These are phyloP conservation scores for Boletus eberwhitei DNA, from an alignment of 768 basidiomycete genomes.

Conservation along the genomic window DNA sequence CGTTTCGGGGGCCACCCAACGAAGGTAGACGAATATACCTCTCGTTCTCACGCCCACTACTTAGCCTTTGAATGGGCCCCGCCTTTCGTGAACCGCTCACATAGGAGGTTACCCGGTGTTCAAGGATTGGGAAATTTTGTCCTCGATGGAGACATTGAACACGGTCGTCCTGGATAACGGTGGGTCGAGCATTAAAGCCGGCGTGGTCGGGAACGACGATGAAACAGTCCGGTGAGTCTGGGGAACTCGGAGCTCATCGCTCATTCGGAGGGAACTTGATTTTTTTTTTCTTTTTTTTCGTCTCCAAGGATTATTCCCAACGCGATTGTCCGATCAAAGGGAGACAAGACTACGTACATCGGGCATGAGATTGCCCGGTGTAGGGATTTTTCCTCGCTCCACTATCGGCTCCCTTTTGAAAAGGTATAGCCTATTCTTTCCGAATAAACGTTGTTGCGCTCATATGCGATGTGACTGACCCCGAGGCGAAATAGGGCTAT, in stretches of 20 bases:
- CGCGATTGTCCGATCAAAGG: conserved; percentile 80
- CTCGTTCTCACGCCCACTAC: conserved; percentile 8
- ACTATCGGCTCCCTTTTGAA: conserved; percentile 84
- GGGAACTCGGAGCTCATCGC: neutral
- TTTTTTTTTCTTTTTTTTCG: neutral
- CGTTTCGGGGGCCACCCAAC: neutral
- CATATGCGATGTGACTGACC: conserved; percentile 3
- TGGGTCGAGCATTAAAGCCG: conserved; percentile 76
- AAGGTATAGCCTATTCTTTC: conserved; percentile 47
- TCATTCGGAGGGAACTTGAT: neutral
- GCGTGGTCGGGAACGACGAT: conserved; percentile 39
- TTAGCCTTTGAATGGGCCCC: neutral
- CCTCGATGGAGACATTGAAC: conserved; percentile 16
- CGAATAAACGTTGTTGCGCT: neutral
- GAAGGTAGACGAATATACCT: neutral
- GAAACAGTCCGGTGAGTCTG: conserved; percentile 27
- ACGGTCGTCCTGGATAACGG: conserved; percentile 86
- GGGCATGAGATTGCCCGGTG: conserved; percentile 82
- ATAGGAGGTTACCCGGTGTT: neutral
- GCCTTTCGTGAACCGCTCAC: neutral
- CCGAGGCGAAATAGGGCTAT: conserved; percentile 62
- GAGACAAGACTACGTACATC: conserved; percentile 77
- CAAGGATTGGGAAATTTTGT: neutral
- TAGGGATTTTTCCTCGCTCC: conserved; percentile 74
- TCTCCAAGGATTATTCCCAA: conserved; percentile 66